Base-by-base conservation (phyloP, 768 basidiomycete genomes). In the Cystobasidium onofrii region DNA sequence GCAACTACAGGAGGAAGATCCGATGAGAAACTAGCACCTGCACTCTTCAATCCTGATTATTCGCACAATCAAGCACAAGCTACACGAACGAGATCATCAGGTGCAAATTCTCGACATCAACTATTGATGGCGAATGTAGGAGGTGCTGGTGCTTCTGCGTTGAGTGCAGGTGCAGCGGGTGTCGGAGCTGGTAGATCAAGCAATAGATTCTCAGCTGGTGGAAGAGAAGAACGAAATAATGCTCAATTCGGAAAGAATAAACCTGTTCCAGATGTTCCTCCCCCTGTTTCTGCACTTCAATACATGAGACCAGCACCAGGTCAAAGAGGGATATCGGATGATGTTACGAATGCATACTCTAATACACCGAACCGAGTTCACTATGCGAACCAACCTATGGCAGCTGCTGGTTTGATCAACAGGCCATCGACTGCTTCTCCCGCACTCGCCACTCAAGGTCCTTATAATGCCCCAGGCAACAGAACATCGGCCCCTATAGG, bases 201-300 rank as follows among this genome's bases (percentile, higher is more conserved):
- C 10, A 60, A 34, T 17, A 60, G 57, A 29, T 60, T 34, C 25
- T 60, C 57, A 60, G 15, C 57, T 4, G 33, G 33, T 60, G 57
- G 57, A 27, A 12, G 23, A 13, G 57, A 34, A 50, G 4, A 3
- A 4, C 46, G n/a, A 50, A 3, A 17, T n/a, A n/a, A n/a, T 50
- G 3, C 46, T 7, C n/a, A 50, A 39, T 6, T 39, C 15, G 57
- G 57, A 13, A 60, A 60, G 33, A 60, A 60, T 17, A 67, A 67
- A 43, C 43, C 31, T 20, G 65, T 50, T 50, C 65, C 41, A 23
- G 39, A 34, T 67, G 50, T 33, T 6, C 65, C 65, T 18, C 65
- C 65, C 3, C 65, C 65, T 17, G 65, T 67, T 43, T 67, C 65
- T 17, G 25, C 25, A 6, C 65, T 67, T 7, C 65, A 67, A 54